These are phyloP conservation scores for Geotrichum siamense DNA, from an alignment of 1,139 yeast genomes.

Conservation along the genomic window DNA sequence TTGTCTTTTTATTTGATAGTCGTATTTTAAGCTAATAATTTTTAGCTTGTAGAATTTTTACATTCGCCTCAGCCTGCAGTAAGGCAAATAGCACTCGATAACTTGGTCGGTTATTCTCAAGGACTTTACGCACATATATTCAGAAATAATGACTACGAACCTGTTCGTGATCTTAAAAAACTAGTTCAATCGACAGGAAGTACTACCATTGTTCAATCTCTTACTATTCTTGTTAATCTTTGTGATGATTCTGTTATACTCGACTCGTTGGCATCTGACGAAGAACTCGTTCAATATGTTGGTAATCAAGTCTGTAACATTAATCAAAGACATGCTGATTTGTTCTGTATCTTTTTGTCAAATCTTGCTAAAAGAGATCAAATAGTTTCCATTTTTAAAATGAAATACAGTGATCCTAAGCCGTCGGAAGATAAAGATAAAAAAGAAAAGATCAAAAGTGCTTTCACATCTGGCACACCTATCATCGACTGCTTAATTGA, in stretches of 20 bases:
- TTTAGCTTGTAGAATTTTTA: slow-evolving; percentile 59
- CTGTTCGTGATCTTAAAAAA: slow-evolving; percentile 69
- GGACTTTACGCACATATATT: slow-evolving; percentile 62
- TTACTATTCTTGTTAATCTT: slow-evolving; percentile 74
- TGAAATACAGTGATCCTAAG: slow-evolving; percentile 30
- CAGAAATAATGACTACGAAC: slow-evolving; percentile 59
- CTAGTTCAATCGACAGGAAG: slow-evolving; percentile 38
- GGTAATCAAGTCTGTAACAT: slow-evolving; percentile 49
- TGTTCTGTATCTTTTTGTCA: slow-evolving; percentile 75
- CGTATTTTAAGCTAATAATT: neutral
- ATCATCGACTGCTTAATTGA: slow-evolving; percentile 84
- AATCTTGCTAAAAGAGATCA: slow-evolving; percentile 75
- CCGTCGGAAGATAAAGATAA: slow-evolving; percentile 4
- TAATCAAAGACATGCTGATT: slow-evolving; percentile 63
- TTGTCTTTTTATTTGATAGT: neutral
- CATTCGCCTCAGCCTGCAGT: slow-evolving; percentile 81
- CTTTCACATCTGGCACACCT: slow-evolving; percentile 34
- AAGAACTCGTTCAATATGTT: slow-evolving; percentile 49
- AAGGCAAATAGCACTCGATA: slow-evolving; percentile 76
- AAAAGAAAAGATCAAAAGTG: slow-evolving; percentile 6
- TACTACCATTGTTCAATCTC: slow-evolving; percentile 39
- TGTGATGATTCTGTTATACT: slow-evolving; percentile 62
- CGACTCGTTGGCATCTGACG: slow-evolving; percentile 58
- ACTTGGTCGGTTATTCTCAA: slow-evolving; percentile 74
- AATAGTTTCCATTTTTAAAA: slow-evolving; percentile 49